Evolutionary conservation across 352 stramenopile species (phyloP).

Genomic region (Globisporangium viniferum): DNA sequence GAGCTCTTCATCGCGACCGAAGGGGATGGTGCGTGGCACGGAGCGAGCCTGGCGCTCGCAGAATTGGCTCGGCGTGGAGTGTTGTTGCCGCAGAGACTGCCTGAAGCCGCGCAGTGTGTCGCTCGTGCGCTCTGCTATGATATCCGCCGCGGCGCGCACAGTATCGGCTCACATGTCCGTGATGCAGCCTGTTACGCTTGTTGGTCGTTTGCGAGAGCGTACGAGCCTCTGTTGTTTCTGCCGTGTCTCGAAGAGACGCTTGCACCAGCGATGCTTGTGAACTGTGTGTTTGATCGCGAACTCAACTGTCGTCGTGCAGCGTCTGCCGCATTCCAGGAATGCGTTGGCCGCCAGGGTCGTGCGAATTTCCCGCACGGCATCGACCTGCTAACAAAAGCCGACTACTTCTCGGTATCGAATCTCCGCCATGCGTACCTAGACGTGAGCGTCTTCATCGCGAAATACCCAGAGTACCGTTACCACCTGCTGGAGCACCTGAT

Average conservation of each 20-base stretch:
- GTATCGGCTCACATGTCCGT: slow-evolving; percentile 95
- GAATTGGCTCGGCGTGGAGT: slow-evolving; percentile 95
- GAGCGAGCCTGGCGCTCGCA: slow-evolving; percentile 95
- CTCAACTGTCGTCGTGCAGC: slow-evolving; percentile 97
- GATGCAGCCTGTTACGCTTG: slow-evolving; percentile 98
- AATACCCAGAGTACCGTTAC: slow-evolving; percentile 88
- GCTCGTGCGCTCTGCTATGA: slow-evolving; percentile 93
- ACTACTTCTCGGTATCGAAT: slow-evolving; percentile 97
- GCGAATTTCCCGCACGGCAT: slow-evolving; percentile 97
- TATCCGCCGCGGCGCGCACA: slow-evolving; percentile 91
- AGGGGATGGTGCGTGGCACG: slow-evolving; percentile 95
- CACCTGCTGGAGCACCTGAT: slow-evolving; percentile 81
- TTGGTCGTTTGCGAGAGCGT: slow-evolving; percentile 97
- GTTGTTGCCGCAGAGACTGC: slow-evolving; percentile 91
- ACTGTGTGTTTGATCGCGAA: slow-evolving; percentile 97
- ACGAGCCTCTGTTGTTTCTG: slow-evolving; percentile 88
- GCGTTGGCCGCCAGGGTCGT: slow-evolving; percentile 86
- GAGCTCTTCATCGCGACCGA: slow-evolving; percentile 92
- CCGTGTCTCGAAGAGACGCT: slow-evolving; percentile 89
- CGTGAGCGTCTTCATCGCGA: slow-evolving; percentile 90
- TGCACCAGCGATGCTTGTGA: slow-evolving; percentile 91
- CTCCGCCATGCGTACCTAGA: slow-evolving; percentile 90
- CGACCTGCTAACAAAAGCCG: slow-evolving; percentile 93
- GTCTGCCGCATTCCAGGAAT: slow-evolving; percentile 97
- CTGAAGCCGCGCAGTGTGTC: slow-evolving; percentile 92